Evolutionary conservation across 2,329 filamentous ascomycete species (phyloP).

Genomic region (Claviceps monticola): DNA sequence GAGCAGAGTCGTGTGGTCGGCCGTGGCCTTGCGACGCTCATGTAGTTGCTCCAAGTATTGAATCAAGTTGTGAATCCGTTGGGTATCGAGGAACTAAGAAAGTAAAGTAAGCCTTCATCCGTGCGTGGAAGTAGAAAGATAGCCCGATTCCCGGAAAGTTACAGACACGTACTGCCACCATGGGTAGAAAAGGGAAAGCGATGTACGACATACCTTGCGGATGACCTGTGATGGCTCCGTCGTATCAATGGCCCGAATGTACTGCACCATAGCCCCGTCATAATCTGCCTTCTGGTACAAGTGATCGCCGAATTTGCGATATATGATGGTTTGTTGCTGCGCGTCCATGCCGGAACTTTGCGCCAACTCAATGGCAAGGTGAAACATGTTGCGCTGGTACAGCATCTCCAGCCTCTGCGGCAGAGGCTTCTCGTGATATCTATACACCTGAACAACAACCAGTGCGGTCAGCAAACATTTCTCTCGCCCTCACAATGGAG

Average conservation of each 20-base stretch:
- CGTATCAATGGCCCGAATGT: slow-evolving; percentile 87
- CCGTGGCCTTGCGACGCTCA: slow-evolving; percentile 82
- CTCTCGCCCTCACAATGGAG: background rate
- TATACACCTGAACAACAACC: slow-evolving; percentile 46
- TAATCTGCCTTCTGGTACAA: slow-evolving; percentile 92
- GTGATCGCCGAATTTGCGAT: slow-evolving; percentile 85
- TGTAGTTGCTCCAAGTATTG: slow-evolving; percentile 95
- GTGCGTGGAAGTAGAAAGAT: background rate
- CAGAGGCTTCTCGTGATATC: slow-evolving; percentile 81
- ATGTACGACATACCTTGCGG: slow-evolving; percentile 51
- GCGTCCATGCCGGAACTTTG: slow-evolving; percentile 73
- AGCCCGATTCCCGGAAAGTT: too few relatives aligned
- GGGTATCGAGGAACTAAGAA: slow-evolving; percentile 75
- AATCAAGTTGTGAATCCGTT: slow-evolving; percentile 93
- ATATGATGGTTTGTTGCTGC: slow-evolving; percentile 79
- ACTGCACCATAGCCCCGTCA: slow-evolving; percentile 98
- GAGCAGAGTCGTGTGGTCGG: slow-evolving; percentile 87
- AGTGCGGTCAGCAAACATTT: background rate
- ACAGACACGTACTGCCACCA: too few relatives aligned
- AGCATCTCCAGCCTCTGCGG: slow-evolving; percentile 86
- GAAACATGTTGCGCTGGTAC: slow-evolving; percentile 86
- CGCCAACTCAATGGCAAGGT: slow-evolving; percentile 81
- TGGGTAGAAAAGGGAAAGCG: background rate
- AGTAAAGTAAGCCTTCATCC: slow-evolving; percentile 15
- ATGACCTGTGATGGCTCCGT: slow-evolving; percentile 96